Base-by-base conservation (phyloP, 345 rosid species). In the Gossypium arboreum region DNA sequence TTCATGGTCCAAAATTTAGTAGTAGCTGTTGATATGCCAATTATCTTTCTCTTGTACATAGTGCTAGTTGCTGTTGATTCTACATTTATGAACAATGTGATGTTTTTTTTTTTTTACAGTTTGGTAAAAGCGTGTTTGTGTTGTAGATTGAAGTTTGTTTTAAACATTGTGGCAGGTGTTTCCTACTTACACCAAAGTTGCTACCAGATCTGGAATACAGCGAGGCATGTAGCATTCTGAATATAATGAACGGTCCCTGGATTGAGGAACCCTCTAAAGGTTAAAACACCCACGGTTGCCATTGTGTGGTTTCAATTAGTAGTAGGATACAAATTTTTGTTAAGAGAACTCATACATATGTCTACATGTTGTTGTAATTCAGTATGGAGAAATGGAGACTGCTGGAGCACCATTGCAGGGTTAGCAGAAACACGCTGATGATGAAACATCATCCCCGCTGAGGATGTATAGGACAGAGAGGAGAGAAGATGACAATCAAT, bases 201-300 rank as follows among this genome's bases (percentile, higher is more conserved):
- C 89, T 94, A 59, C 89, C 97, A 0, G 89, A 93, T 78, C 87
- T 94, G 79, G 97, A 93, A 69, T 93, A 90, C 80, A 90, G 94
- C 27, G 94, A 93, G 81, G 98, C 94, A 0, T 91, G 98, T 72
- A 93, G 97, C 89, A 88, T 92, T 76, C 81, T 94, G 73, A 92
- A 91, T 77, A 90, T 94, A 81, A 91, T 94, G 97, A 94, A 91
- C 15, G 98, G 98, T 12, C 98, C 97, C 43, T 94, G 97, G 97
- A 92, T 92, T 41, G 88, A 85, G 64, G 86, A 87, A 79, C 90
- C 98, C 47, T 87, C 97, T 3, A 77, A 92, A 92, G 96, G 96
- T 91, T 57, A 50, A 50, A 54, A 12, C 56, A 45, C 57, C 9
- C 1, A 34, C 7, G 7, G 22, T 27, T 27, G 10, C 61, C 16